Conservation (phyloP, 176 grass and related monocot genomes). For the Tillandsia fasciculata region DNA sequence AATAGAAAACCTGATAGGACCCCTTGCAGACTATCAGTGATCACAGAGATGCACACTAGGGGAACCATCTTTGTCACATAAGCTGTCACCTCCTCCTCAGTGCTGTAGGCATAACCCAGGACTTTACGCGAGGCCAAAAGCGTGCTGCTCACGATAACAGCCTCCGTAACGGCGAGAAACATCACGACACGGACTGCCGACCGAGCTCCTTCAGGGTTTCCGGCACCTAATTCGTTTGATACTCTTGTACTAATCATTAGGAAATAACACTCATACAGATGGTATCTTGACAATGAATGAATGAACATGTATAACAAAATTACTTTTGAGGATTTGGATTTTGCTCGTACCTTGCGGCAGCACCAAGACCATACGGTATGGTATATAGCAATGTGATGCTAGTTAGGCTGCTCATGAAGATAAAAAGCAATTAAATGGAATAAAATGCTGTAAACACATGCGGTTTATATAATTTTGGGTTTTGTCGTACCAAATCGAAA, state of each 20-base stretch:
- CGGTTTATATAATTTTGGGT: constrained; percentile 1
- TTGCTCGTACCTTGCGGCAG: constrained; percentile 72
- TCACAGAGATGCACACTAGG: constrained; percentile 57
- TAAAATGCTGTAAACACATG: not conserved
- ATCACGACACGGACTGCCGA: constrained; percentile 49
- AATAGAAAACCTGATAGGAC: constrained; percentile 56
- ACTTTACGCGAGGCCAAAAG: constrained; percentile 44
- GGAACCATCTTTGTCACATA: constrained; percentile 74
- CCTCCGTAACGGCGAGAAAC: constrained; percentile 50
- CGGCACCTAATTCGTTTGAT: constrained; percentile 80
- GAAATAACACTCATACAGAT: constrained; percentile 1
- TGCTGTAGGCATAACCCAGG: constrained; percentile 82
- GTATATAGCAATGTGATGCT: constrained; percentile 60
- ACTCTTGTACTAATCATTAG: constrained; percentile 63
- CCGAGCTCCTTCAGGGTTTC: constrained; percentile 74
- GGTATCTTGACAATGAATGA: not conserved
- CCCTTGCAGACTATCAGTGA: constrained; percentile 78
- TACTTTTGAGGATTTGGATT: not conserved
- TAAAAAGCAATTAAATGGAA: constrained; percentile 1
- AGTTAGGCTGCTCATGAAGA: constrained; percentile 47
- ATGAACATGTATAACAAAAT: not conserved
- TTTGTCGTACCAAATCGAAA: constrained; percentile 66
- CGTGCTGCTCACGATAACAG: constrained; percentile 38
- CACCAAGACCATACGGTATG: constrained; percentile 74
- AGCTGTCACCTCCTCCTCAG: constrained; percentile 47